These are phyloP conservation scores for Mallotus nudiflorus DNA, from an alignment of 345 rosid species.

Conservation along the genomic window DNA sequence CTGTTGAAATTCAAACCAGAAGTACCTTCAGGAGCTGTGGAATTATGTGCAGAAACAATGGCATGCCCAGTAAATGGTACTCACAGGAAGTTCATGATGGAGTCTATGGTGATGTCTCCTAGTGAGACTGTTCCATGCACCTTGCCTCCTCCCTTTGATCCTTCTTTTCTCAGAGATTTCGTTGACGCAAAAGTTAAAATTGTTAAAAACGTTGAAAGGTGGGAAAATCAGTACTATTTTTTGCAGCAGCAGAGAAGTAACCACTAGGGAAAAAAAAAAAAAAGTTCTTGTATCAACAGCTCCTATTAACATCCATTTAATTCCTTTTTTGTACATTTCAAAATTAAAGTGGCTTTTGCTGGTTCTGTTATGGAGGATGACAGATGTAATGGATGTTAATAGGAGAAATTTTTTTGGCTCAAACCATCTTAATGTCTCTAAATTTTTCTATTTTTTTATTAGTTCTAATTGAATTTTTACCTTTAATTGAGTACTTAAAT, in stretches of 20 bases:
- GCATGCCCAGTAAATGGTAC: conserved; percentile 33
- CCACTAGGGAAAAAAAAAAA: too few relatives aligned
- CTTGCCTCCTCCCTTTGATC: conserved; percentile 41
- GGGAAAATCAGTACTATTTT: conserved; percentile 35
- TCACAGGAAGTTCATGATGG: conserved; percentile 37
- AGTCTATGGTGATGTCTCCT: conserved; percentile 45
- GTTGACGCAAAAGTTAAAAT: conserved; percentile 28
- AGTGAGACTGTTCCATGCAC: conserved; percentile 34
- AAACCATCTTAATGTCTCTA: too few relatives aligned
- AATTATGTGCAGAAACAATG: conserved; percentile 51
- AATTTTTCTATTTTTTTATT: too few relatives aligned
- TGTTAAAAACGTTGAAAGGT: conserved; percentile 35
- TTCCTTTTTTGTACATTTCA: too few relatives aligned
- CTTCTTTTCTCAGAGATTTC: conserved; percentile 25
- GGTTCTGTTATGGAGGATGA: too few relatives aligned
- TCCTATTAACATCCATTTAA: too few relatives aligned
- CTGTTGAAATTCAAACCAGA: conserved; percentile 39
- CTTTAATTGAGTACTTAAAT: too few relatives aligned
- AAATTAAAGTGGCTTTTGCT: too few relatives aligned
- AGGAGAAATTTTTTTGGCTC: too few relatives aligned
- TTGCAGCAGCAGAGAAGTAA: conserved; percentile 24
- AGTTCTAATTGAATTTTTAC: too few relatives aligned
- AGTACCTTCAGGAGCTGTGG: conserved; percentile 40
- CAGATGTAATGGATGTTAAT: too few relatives aligned
- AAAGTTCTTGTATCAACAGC: too few relatives aligned